phyloP scores from a whole-genome alignment of 495 filamentous ascomycete species.

The Astrothelium macrocarpum region DNA sequence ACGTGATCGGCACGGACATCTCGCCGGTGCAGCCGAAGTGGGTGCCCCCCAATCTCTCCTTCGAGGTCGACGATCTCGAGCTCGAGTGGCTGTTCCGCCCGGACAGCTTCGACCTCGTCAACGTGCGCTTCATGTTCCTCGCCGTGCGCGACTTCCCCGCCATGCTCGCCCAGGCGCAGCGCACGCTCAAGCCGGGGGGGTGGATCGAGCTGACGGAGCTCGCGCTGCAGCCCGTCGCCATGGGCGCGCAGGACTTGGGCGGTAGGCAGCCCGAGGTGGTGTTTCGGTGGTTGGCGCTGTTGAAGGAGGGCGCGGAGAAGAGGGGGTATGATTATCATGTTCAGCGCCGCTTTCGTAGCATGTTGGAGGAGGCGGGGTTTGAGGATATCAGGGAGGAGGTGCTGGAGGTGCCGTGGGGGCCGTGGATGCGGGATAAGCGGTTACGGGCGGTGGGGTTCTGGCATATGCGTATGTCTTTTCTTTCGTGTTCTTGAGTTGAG shows the following conservation, averaged over 20 bases:
- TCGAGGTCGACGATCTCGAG: slow-evolving; percentile 47
- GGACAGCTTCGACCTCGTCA: slow-evolving; percentile 55
- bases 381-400: not conserved
- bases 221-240: not conserved
- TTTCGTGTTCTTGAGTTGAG: not conserved
- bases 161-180: not conserved
- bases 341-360: not conserved
- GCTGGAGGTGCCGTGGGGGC: slow-evolving; percentile 5
- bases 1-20: slow-evolving; percentile 27
- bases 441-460: slow-evolving; percentile 6
- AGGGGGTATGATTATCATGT: slow-evolving; percentile 6
- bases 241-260: not conserved
- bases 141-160: slow-evolving; percentile 5
- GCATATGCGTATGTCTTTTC: slow-evolving; percentile 3
- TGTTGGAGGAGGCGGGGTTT: slow-evolving; percentile 6
- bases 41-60: slow-evolving; percentile 42
- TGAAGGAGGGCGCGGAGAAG: not conserved
- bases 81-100: slow-evolving; percentile 43
- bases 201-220: slow-evolving; percentile 8
- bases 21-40: slow-evolving; percentile 29
- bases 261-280: not conserved
- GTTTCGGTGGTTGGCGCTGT: not conserved
- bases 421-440: slow-evolving; percentile 8
- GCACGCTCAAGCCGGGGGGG: slow-evolving; percentile 6
- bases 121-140: slow-evolving; percentile 24